A percentile compares a stretch with the other conserved stretches of the same genome.
phyloP scores from a whole-genome alignment of 2,329 filamentous ascomycete species.

The Aspergillus bombycis region DNA sequence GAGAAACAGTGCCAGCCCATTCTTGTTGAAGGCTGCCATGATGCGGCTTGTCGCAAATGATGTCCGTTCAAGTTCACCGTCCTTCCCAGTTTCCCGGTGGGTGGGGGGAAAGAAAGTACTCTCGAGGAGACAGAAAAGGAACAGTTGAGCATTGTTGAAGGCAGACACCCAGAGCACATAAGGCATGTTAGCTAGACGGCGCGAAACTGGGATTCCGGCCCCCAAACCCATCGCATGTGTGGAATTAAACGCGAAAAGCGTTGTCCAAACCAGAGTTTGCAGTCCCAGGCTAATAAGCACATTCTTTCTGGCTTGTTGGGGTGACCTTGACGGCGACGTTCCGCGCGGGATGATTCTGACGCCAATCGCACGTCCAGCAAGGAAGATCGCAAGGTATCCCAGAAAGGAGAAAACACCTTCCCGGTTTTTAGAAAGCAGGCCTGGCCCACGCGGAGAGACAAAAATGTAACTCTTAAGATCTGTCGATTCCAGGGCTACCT shows the following conservation, averaged over 20 bases:
- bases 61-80: constrained; percentile 66
- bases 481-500: constrained; percentile 75
- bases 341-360: constrained; percentile 74
- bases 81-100: constrained; percentile 58
- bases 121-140: constrained; percentile 78
- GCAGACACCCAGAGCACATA: constrained; percentile 92
- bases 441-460: constrained; percentile 71
- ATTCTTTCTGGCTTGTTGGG: constrained; percentile 52
- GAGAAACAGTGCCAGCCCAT: constrained; percentile 83
- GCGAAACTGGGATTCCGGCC: constrained; percentile 70
- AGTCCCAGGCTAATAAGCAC: constrained; percentile 66
- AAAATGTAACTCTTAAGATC: constrained; percentile 81
- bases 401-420: constrained; percentile 95
- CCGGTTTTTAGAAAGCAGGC: constrained; percentile 84
- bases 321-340: constrained; percentile 49
- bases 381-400: constrained; percentile 92
- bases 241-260: constrained; percentile 70
- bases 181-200: constrained; percentile 87
- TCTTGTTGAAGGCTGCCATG: constrained; percentile 83
- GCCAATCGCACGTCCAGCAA: constrained; percentile 83
- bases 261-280: constrained; percentile 70
- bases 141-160: constrained; percentile 84
- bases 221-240: constrained; percentile 71
- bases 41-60: constrained; percentile 75
- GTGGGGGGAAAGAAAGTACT: constrained; percentile 74